These are phyloP conservation scores for Fonsecaea multimorphosa DNA, from an alignment of 2,329 filamentous ascomycete genomes.

Conservation along the genomic window DNA sequence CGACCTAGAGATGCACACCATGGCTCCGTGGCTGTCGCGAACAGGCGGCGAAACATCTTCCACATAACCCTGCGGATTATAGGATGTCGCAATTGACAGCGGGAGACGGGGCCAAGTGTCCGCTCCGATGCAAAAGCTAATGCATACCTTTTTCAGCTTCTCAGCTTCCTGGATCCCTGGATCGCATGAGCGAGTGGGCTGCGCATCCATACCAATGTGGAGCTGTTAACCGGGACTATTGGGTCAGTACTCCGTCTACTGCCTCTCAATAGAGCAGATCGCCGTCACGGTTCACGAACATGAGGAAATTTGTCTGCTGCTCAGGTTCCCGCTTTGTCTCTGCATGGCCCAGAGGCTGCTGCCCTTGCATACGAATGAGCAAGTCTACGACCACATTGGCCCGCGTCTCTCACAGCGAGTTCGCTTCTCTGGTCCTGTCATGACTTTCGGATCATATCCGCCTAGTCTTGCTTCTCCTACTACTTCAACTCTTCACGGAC, in stretches of 20 bases:
- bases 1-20: slow-evolving; percentile 25
- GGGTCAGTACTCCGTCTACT: slow-evolving; percentile 31
- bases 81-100: slow-evolving; percentile 38
- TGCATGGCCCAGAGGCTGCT: slow-evolving; percentile 14
- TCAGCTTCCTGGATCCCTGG: slow-evolving; percentile 33
- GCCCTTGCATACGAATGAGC: slow-evolving; percentile 31
- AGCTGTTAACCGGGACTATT: slow-evolving; percentile 34
- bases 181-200: slow-evolving; percentile 13
- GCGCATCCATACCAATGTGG: slow-evolving; percentile 32
- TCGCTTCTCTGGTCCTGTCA: slow-evolving; percentile 1
- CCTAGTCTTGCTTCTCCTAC: slow-evolving; percentile 14
- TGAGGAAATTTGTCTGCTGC: slow-evolving; percentile 35
- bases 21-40: slow-evolving; percentile 12
- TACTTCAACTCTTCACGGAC: slow-evolving; percentile 17
- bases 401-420: slow-evolving; percentile 11
- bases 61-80: slow-evolving; percentile 25
- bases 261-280: slow-evolving; percentile 37
- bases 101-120: slow-evolving; percentile 36
- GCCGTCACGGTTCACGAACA: slow-evolving; percentile 33
- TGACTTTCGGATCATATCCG: slow-evolving; percentile 17
- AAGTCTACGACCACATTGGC: slow-evolving; percentile 9
- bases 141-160: slow-evolving; percentile 34
- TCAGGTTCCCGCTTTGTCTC: slow-evolving; percentile 24
- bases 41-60: slow-evolving; percentile 29
- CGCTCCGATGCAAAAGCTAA: slow-evolving; percentile 37